phyloP scores from a whole-genome alignment of 495 filamentous ascomycete species.

The Xanthoparmelia taractica region DNA sequence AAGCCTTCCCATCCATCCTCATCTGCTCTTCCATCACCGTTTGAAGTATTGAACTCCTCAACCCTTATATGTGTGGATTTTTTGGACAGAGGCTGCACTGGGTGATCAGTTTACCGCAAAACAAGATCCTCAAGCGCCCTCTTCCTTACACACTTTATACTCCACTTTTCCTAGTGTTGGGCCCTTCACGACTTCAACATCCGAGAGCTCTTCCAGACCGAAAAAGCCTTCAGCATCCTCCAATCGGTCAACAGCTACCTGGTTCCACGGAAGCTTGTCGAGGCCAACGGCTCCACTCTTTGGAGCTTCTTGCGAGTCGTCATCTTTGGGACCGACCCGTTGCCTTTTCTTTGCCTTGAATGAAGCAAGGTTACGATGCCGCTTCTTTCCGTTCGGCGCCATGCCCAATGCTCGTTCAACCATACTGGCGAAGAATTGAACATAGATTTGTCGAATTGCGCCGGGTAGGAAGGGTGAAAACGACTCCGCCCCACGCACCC shows the following conservation, averaged over 20 bases:
- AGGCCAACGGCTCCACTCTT: conserved; percentile 31
- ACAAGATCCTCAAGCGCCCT: not conserved
- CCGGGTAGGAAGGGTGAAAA: conserved; percentile 10
- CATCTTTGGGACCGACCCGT: conserved; percentile 29
- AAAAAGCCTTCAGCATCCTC: conserved; percentile 93
- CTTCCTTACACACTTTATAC: conserved; percentile 23
- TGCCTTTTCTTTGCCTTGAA: conserved; percentile 42
- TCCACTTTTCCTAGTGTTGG: conserved; percentile 44
- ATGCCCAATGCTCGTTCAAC: not conserved
- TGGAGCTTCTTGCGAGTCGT: conserved; percentile 17
- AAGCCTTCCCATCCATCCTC: conserved; percentile 50
- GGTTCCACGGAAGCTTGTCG: conserved; percentile 74
- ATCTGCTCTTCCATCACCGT: conserved; percentile 5
- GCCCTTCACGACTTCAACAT: conserved; percentile 68
- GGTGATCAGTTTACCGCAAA: not conserved
- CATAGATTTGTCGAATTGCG: not conserved
- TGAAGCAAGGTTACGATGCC: conserved; percentile 27
- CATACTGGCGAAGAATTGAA: not conserved
- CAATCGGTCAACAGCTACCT: conserved; percentile 65
- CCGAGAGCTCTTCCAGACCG: conserved; percentile 86
- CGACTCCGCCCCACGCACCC: not conserved
- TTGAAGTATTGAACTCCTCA: not conserved
- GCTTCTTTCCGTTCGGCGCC: conserved; percentile 38
- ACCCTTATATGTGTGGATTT: not conserved
- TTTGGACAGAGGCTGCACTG: not conserved